These are phyloP conservation scores for Mucor piriformis DNA, from an alignment of 371 early-diverging fungal genomes.

Conservation along the genomic window DNA sequence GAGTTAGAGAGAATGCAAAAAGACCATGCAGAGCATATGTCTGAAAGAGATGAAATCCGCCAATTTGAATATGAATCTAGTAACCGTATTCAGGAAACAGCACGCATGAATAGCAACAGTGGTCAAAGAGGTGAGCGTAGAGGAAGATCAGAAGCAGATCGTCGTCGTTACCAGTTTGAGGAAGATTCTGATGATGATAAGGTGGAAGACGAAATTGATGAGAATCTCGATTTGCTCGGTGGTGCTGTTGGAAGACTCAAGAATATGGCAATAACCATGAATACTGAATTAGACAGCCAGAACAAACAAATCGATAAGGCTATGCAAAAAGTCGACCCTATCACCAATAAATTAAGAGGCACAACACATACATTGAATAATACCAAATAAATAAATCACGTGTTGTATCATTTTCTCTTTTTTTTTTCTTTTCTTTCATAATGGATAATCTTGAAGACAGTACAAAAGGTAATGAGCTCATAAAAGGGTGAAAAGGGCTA, in stretches of 20 bases:
- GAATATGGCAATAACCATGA: conserved; percentile 77
- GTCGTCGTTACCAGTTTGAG: conserved; percentile 67
- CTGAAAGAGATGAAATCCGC: conserved; percentile 44
- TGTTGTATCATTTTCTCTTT: conserved; percentile 14
- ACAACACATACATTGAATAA: conserved; percentile 54
- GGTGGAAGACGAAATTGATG: conserved; percentile 82
- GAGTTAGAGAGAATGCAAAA: conserved; percentile 55
- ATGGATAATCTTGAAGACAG: conserved; percentile 6
- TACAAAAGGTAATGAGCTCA: conserved; percentile 12
- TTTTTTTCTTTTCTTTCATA: background rate
- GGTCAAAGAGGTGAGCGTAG: conserved; percentile 48
- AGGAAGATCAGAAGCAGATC: conserved; percentile 60
- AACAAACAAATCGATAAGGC: conserved; percentile 44
- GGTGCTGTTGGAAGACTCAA: conserved; percentile 67
- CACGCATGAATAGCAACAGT: conserved; percentile 47
- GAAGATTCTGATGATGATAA: conserved; percentile 68
- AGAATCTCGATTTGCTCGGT: conserved; percentile 73
- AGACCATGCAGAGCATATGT: conserved; percentile 53
- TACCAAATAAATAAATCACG: conserved; percentile 25
- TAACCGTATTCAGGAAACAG: conserved; percentile 58
- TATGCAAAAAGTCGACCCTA: conserved; percentile 45
- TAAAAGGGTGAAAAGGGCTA: background rate
- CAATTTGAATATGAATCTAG: conserved; percentile 49
- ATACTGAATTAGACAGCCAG: conserved; percentile 75
- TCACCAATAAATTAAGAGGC: conserved; percentile 41